A percentile compares a stretch with the other conserved stretches of the same genome.
phyloP scores from a whole-genome alignment of 176 grass and related monocot genomes.

The Metroxylon sagu region DNA sequence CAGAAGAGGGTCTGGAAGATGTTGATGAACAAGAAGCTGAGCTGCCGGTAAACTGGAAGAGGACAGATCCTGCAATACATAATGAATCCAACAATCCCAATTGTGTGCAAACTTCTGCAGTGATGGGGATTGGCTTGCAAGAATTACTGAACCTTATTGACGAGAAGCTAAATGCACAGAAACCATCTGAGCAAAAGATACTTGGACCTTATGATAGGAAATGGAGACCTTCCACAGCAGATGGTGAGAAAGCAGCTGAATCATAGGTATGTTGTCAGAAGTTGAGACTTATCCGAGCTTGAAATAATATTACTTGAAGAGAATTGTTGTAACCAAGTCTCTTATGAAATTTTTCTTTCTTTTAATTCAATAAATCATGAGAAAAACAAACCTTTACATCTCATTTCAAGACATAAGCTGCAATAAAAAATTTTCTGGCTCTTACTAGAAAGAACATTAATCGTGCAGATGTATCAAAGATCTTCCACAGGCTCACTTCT shows the following conservation, averaged over 20 bases:
- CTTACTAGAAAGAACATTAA: too few species aligned
- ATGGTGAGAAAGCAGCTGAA: conserved; percentile 49
- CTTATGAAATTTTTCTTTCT: too few species aligned
- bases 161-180: conserved; percentile 45
- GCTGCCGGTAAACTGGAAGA: conserved; percentile 10
- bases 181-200: conserved; percentile 50
- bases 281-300: too few species aligned
- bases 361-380: too few species aligned
- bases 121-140: conserved; percentile 64
- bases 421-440: too few species aligned
- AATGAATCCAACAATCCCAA: conserved; percentile 10
- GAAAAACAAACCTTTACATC: too few species aligned
- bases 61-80: conserved; percentile 18
- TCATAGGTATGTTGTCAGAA: conserved; percentile 29
- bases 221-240: conserved; percentile 53
- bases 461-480: too few species aligned
- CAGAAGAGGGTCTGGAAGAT: conserved; percentile 3
- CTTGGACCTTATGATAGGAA: conserved; percentile 68
- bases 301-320: too few species aligned
- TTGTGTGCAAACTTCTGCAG: conserved; percentile 74
- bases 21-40: conserved; percentile 10
- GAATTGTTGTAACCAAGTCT: too few species aligned
- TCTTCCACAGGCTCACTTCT: too few species aligned
- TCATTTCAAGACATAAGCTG: too few species aligned
- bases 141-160: conserved; percentile 65